Percentiles rank a stretch among this genome's conserved stretches.
Conservation (phyloP, 2,329 filamentous ascomycete species). For the Bipolaris zeicola region DNA sequence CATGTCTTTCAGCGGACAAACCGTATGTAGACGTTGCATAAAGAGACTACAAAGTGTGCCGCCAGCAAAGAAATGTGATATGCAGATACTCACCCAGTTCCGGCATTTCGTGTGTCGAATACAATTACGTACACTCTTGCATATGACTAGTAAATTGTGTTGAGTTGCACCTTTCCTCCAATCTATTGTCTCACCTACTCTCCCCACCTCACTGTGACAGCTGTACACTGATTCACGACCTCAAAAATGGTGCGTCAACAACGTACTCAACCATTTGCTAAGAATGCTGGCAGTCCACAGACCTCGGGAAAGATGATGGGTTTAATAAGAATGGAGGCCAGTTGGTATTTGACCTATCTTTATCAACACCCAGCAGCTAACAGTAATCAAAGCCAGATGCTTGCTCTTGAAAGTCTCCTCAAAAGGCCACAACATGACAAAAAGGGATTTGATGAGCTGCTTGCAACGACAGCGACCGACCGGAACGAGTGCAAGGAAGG, state of each 20-base stretch:
- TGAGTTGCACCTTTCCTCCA: neutral
- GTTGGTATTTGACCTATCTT: constrained; percentile 15
- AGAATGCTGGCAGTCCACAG: constrained; percentile 1
- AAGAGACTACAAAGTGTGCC: no score
- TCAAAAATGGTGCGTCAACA: constrained; percentile 25
- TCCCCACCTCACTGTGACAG: neutral
- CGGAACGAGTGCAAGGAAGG: constrained; percentile 21
- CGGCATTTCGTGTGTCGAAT: no score
- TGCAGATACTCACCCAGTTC: no score
- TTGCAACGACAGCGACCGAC: constrained; percentile 22
- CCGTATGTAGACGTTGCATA: neutral
- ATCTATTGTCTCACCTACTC: neutral
- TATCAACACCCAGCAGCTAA: constrained; percentile 3
- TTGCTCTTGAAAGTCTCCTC: constrained; percentile 23
- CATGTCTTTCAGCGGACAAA: neutral
- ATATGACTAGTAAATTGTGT: neutral
- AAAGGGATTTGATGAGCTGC: constrained; percentile 32
- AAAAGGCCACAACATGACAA: constrained; percentile 27
- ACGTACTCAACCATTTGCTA: constrained; percentile 6
- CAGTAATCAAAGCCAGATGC: constrained; percentile 23
- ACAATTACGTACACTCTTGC: neutral
- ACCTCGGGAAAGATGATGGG: constrained; percentile 12
- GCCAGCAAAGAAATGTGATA: no score
- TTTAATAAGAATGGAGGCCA: constrained; percentile 30
- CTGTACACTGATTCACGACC: neutral